Percentiles rank a stretch among this genome's conserved stretches.
Evolutionary conservation across 2,329 filamentous ascomycete species (phyloP).

Genomic region (Endocalyx cinctus): DNA sequence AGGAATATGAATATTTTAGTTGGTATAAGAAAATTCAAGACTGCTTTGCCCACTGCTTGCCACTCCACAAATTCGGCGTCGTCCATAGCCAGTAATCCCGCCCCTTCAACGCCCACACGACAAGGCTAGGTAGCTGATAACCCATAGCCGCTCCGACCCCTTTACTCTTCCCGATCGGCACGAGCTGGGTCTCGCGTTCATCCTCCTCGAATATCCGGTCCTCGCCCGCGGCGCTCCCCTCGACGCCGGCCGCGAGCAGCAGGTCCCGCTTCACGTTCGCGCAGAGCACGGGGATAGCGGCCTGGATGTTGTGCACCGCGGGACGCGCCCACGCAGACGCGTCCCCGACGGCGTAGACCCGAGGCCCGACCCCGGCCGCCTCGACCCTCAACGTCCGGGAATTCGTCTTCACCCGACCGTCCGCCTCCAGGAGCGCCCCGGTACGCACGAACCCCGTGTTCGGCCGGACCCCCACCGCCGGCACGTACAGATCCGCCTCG

Average conservation of each 20-base stretch:
- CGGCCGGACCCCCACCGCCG: slow-evolving; percentile 35
- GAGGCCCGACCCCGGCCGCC: slow-evolving; percentile 20
- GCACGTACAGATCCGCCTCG: slow-evolving; percentile 43
- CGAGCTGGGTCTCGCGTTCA: slow-evolving; percentile 39
- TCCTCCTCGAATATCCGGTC: slow-evolving; percentile 38
- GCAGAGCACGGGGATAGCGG: slow-evolving; percentile 37
- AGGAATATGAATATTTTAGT: too few species aligned
- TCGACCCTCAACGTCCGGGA: slow-evolving; percentile 32
- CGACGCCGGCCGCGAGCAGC: slow-evolving; percentile 23
- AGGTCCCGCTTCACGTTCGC: slow-evolving; percentile 47
- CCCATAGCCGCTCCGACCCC: slow-evolving; percentile 42
- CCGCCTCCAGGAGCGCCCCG: slow-evolving; percentile 23
- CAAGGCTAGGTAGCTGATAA: slow-evolving; percentile 35
- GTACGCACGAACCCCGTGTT: slow-evolving; percentile 36
- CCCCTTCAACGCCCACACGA: slow-evolving; percentile 47
- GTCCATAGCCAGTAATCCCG: slow-evolving; percentile 49
- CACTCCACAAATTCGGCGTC: slow-evolving; percentile 42
- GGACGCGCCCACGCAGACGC: slow-evolving; percentile 34
- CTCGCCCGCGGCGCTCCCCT: slow-evolving; percentile 10
- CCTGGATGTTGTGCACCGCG: slow-evolving; percentile 37
- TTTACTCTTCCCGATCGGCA: slow-evolving; percentile 40
- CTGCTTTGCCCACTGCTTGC: slow-evolving; percentile 46
- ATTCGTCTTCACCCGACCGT: slow-evolving; percentile 36
- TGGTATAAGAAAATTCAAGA: slow-evolving; percentile 14
- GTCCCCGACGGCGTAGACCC: slow-evolving; percentile 45